Base-by-base conservation (phyloP, 805 yeast species). In the Lachancea cidri region DNA sequence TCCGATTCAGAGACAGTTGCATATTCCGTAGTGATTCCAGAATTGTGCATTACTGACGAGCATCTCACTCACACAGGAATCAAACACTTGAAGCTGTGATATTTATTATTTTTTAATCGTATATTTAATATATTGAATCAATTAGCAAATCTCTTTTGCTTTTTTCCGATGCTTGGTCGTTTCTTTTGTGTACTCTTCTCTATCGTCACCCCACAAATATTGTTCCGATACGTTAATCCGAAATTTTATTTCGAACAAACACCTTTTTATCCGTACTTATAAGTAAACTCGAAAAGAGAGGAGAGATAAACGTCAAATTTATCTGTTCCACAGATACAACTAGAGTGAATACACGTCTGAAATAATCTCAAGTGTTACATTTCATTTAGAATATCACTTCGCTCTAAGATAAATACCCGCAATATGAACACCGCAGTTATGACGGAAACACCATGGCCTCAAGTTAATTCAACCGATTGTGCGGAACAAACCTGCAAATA, bases 11-110 rank as follows among this genome's bases (percentile, higher is more conserved):
- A 69, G 20, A 80, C 91, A 1, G 70, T 70, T 18, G 81, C 71
- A 29, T 89, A 86, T 61, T 83, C 82, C 53, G 60, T 86, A 34
- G 65, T 81, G 39, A 76, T 89, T 44, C 96, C 97, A 2, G 72
- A 71, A 29, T 64, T 79, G 39, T 52, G 57, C 13, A 71, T 61
- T 3, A 58, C 58, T 29, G 35, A 44, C 30, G 44, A 38, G 16
- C 44, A 47, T 1, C 34, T 57, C 4, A 48, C 60, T 1, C 63
- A 61, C 33, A 39, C 42, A 8, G 64, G 64, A 6, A 40, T 57
- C 20, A 60, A 60, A 36, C 64, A 60, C 38, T 30, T 51, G 35
- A 39, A 33, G 15, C 14, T 45, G 15, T 8, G n/a, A 22, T 7
- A 7, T 7, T 7, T 22, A 22, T 7, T 22, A 22, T 7, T 22